These are phyloP conservation scores for Sporothrix inflata DNA, from an alignment of 2,329 filamentous ascomycete species.

Conservation along the genomic window DNA sequence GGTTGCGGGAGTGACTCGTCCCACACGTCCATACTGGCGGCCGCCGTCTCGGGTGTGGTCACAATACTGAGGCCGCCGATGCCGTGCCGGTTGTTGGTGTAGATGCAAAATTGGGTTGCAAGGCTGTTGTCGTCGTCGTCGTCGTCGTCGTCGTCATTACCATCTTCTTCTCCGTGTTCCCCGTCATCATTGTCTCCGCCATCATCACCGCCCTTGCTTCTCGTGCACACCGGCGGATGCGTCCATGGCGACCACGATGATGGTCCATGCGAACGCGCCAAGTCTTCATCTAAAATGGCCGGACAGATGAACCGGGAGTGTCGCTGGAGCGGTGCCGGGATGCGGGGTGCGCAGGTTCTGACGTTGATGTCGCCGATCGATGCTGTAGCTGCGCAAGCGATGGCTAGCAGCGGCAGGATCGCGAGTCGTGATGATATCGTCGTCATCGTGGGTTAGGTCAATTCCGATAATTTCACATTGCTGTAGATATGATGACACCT, in stretches of 20 bases:
- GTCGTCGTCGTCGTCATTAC: not conserved
- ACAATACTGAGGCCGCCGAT: conserved; percentile 43
- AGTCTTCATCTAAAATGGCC: conserved; percentile 62
- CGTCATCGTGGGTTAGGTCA: not conserved
- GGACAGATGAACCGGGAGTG: conserved; percentile 29
- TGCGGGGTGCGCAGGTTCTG: conserved; percentile 14
- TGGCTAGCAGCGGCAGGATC: not conserved
- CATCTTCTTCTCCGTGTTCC: not conserved
- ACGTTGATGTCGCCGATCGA: not conserved
- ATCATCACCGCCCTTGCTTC: not conserved
- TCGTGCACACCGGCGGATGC: conserved; percentile 36
- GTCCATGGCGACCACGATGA: conserved; percentile 38
- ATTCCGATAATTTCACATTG: too few relatives aligned
- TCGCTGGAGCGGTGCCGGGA: conserved; percentile 26
- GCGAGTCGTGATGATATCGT: not conserved
- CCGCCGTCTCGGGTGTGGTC: conserved; percentile 42
- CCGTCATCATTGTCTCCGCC: not conserved
- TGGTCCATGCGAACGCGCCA: not conserved
- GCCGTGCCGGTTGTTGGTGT: conserved; percentile 38
- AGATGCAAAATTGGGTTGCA: conserved; percentile 37
- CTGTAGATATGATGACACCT: not conserved
- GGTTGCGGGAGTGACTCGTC: conserved; percentile 34
- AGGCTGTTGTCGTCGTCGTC: not conserved
- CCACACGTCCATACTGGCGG: conserved; percentile 38
- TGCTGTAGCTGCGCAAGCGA: not conserved